Evolutionary conservation across 768 basidiomycete genomes (phyloP).

Genomic region (Pisolithus sp.): DNA sequence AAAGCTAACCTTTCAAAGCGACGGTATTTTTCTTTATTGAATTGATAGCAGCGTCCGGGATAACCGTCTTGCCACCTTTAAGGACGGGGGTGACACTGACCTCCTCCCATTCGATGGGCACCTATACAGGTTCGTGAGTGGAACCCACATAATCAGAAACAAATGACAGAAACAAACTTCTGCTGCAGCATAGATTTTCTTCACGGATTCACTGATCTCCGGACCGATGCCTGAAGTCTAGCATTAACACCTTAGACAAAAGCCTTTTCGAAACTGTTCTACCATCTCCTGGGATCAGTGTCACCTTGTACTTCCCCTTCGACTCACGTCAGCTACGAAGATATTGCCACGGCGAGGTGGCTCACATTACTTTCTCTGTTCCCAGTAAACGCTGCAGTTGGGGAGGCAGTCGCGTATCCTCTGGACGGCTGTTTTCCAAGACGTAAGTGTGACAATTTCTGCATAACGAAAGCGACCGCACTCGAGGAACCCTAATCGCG

Average conservation of each 20-base stretch:
- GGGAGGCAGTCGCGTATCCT: conserved; percentile 61
- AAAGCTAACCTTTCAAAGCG: conserved; percentile 78
- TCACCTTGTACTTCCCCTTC: conserved; percentile 95
- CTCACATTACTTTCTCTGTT: conserved; percentile 84
- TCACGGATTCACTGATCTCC: conserved; percentile 95
- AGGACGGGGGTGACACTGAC: conserved; percentile 93
- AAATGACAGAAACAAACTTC: conserved; percentile 41
- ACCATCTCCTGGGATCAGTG: conserved; percentile 97
- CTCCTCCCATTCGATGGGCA: conserved; percentile 99
- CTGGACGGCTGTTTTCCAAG: conserved; percentile 41
- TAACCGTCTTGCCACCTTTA: conserved; percentile 93
- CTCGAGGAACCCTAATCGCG: conserved; percentile 44
- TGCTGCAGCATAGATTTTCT: conserved; percentile 87
- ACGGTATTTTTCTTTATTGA: conserved; percentile 97
- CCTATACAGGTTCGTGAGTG: conserved; percentile 40
- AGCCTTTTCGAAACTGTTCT: conserved; percentile 17
- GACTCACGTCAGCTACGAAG: conserved; percentile 2
- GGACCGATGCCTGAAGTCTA: conserved; percentile 83
- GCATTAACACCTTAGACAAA: conserved; percentile 2
- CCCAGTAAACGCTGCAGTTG: conserved; percentile 86
- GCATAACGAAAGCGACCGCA: conserved; percentile 21
- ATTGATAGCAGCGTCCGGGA: conserved; percentile 85
- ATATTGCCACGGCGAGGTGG: conserved; percentile 6
- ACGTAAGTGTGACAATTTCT: conserved; percentile 8
- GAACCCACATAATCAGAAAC: conserved; percentile 6